phyloP scores from a whole-genome alignment of 2,329 filamentous ascomycete genomes.

The Penicillium paneum region DNA sequence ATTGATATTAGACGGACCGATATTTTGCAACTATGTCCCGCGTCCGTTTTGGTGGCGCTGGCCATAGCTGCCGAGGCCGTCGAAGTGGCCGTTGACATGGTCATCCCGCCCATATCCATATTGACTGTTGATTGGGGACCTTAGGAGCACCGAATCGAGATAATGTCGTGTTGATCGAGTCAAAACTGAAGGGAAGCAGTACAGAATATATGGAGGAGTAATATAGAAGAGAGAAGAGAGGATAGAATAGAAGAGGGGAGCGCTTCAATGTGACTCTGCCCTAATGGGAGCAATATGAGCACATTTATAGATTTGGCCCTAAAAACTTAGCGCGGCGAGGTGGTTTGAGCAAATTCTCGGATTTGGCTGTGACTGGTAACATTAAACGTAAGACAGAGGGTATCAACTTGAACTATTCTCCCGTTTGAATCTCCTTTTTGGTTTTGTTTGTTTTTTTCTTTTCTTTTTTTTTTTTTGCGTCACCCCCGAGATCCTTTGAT shows the following conservation, averaged over 20 bases:
- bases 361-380: background rate
- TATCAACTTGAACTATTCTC: slow-evolving; percentile 6
- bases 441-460: background rate
- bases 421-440: background rate
- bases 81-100: background rate
- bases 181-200: background rate
- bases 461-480: background rate
- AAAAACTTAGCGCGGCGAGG: background rate
- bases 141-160: no score
- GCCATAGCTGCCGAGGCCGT: background rate
- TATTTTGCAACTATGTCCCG: slow-evolving; percentile 4
- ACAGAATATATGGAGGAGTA: background rate
- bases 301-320: background rate
- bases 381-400: slow-evolving; percentile 6
- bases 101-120: slow-evolving; percentile 4
- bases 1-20: background rate
- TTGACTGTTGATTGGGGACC: background rate
- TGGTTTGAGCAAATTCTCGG: slow-evolving; percentile 8
- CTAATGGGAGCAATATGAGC: background rate
- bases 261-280: background rate
- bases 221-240: background rate
- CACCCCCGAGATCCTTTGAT: slow-evolving; percentile 55
- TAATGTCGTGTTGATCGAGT: background rate
- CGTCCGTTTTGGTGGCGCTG: background rate
- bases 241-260: background rate